Evolutionary conservation across 345 rosid genomes (phyloP), one percentile per base, ranked within the genome.

Genomic region (Nephelium lappaceum): DNA sequence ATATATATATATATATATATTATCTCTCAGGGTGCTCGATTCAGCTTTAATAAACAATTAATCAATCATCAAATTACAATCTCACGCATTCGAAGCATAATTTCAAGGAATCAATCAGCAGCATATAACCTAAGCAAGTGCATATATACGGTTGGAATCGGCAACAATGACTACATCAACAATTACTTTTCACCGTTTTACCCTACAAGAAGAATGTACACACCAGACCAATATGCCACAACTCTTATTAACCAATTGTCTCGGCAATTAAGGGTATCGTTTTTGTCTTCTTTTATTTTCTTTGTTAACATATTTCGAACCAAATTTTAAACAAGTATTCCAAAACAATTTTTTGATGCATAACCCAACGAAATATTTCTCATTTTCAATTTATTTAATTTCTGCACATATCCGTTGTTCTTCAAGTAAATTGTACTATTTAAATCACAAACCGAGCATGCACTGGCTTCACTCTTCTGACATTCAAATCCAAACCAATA

Each of bases 131-230:
- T 81, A 36, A 77, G 16, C 72, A 61, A 73, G 76, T 79, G 87
- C 80, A 25, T 79, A 15, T 84, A 84, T 67, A 23, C 75, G 0
- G 78, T 85, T 18, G 80, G 71, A 47, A 73, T 80, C 25, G 85
- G 87, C 31, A 80, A 16, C 75, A 85, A 85, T 21, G 83, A 85
- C 15, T 82, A 79, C 83, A 61, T 85, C 49, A 77, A 79, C 78
- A 82, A 82, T 74, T 85, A 82, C 74, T 78, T 82, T 68, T 19
- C 83, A 0, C 15, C 2, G 8, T 5, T 45, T 45, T 11, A 45
- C 51, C 12, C 51, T 5, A 76, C 87, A 10, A 66, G 83, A 57
- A 5, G 42, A 4, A 24, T 61, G 10, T 82, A 70, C 64, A 82
- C 38, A 10, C 75, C 67, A 0, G 69, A 70, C 5, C 69, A 85